Conservation (phyloP, 83 land plant species). For the Thuja plicata region DNA sequence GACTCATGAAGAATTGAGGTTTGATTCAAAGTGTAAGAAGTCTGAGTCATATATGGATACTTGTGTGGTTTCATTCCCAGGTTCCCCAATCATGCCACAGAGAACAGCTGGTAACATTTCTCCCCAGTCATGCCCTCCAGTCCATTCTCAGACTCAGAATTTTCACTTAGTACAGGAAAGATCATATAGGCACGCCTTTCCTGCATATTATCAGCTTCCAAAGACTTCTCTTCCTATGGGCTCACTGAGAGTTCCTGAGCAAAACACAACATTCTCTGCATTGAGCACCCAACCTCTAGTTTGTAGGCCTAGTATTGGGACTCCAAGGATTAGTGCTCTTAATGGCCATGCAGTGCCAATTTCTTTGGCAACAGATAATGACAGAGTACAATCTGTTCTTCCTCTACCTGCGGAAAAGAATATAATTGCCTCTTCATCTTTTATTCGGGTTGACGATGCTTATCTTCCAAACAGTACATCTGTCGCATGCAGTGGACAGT, state of each 20-base stretch:
- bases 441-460: background rate
- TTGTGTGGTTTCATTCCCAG: slow-evolving; percentile 20
- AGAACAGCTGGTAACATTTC: no score
- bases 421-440: background rate
- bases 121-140: slow-evolving; percentile 43
- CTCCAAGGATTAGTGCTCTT: background rate
- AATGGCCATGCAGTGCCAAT: background rate
- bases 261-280: background rate
- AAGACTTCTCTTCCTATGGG: background rate
- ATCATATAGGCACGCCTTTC: slow-evolving; percentile 32
- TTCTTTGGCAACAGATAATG: background rate
- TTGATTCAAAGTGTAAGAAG: slow-evolving; percentile 46
- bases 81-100: slow-evolving; percentile 22
- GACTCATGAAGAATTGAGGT: slow-evolving; percentile 87
- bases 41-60: slow-evolving; percentile 40
- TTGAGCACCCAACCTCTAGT: no score
- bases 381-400: background rate
- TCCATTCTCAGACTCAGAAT: slow-evolving; percentile 48
- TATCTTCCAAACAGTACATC: background rate
- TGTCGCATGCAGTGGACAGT: background rate
- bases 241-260: no score
- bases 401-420: background rate
- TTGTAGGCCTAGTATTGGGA: background rate
- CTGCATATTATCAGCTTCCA: slow-evolving; percentile 19
- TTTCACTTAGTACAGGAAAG: slow-evolving; percentile 20